phyloP scores from a whole-genome alignment of 805 yeast genomes.

The Metschnikowia baotianmanensis region DNA sequence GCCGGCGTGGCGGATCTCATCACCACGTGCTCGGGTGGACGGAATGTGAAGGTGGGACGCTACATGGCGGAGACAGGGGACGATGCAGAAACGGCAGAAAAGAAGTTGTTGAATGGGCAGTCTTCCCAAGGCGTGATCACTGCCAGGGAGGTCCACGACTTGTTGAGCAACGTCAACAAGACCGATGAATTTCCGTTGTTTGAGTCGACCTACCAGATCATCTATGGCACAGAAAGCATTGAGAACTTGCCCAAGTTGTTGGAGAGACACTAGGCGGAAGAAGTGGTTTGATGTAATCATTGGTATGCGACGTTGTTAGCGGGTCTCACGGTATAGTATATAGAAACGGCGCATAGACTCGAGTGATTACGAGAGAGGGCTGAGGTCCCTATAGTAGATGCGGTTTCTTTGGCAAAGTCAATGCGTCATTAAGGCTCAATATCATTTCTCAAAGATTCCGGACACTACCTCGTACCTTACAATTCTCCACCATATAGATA shows the following conservation, averaged over 20 bases:
- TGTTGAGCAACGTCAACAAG: conserved; percentile 54
- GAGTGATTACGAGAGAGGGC: background rate
- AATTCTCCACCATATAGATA: no score
- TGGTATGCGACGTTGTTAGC: no score
- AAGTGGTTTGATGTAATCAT: background rate
- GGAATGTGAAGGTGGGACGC: conserved; percentile 89
- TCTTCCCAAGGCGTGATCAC: conserved; percentile 95
- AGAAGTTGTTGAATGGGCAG: conserved; percentile 87
- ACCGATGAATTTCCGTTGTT: conserved; percentile 77
- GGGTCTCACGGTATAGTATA: background rate
- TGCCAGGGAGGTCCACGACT: conserved; percentile 85
- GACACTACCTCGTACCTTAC: no score
- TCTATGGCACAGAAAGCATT: conserved; percentile 71
- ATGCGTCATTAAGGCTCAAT: no score
- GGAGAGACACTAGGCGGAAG: conserved; percentile 30
- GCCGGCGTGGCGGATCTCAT: conserved; percentile 99
- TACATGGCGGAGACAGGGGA: conserved; percentile 80
- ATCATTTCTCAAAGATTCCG: no score
- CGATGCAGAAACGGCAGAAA: conserved; percentile 78
- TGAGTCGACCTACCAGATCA: conserved; percentile 76
- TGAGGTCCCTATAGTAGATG: no score
- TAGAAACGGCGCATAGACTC: background rate
- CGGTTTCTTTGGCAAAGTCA: no score
- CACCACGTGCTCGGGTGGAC: conserved; percentile 96
- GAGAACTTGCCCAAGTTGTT: conserved; percentile 71